Conservation (phyloP, 2,329 filamentous ascomycete genomes). For the Ophiosphaerella korrae region DNA sequence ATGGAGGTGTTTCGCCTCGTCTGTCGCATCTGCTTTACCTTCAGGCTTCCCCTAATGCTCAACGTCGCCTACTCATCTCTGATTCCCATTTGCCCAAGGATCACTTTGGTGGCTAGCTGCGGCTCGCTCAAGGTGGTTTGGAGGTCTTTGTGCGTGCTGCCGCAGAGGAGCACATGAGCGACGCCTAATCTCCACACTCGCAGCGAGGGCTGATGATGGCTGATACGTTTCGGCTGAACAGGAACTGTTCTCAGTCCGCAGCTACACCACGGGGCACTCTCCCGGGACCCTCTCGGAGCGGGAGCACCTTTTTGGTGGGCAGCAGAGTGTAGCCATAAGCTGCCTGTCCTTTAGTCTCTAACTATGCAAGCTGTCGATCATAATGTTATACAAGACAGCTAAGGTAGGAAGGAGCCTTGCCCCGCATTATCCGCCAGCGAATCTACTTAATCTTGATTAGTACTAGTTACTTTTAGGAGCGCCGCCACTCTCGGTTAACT, state of each 20-base stretch:
- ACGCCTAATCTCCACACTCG: slow-evolving; percentile 21
- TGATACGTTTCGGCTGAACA: slow-evolving; percentile 17
- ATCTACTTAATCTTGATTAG: too few species aligned
- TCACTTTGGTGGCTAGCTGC: slow-evolving; percentile 24
- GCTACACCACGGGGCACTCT: slow-evolving; percentile 1
- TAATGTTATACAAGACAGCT: too few species aligned
- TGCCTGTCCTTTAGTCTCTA: slow-evolving; percentile 11
- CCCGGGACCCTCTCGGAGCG: slow-evolving; percentile 11
- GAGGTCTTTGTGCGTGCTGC: slow-evolving; percentile 17
- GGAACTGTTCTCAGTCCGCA: slow-evolving; percentile 23
- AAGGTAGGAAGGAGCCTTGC: too few species aligned
- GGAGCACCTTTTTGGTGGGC: slow-evolving; percentile 12
- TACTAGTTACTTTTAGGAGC: too few species aligned
- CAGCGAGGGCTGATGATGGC: slow-evolving; percentile 12
- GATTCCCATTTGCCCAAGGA: slow-evolving; percentile 25
- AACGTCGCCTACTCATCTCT: background rate
- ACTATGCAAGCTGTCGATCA: too few species aligned
- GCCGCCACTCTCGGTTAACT: too few species aligned
- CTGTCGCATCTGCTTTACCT: slow-evolving; percentile 13
- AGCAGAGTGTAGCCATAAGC: slow-evolving; percentile 11
- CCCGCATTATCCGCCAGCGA: too few species aligned
- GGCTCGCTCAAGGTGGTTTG: slow-evolving; percentile 15
- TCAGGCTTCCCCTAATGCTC: slow-evolving; percentile 17
- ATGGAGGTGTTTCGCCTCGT: slow-evolving; percentile 19
- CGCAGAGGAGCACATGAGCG: slow-evolving; percentile 18